These are phyloP conservation scores for Teratosphaeriaceae sp. DNA, from an alignment of 2,329 filamentous ascomycete genomes.

Conservation along the genomic window DNA sequence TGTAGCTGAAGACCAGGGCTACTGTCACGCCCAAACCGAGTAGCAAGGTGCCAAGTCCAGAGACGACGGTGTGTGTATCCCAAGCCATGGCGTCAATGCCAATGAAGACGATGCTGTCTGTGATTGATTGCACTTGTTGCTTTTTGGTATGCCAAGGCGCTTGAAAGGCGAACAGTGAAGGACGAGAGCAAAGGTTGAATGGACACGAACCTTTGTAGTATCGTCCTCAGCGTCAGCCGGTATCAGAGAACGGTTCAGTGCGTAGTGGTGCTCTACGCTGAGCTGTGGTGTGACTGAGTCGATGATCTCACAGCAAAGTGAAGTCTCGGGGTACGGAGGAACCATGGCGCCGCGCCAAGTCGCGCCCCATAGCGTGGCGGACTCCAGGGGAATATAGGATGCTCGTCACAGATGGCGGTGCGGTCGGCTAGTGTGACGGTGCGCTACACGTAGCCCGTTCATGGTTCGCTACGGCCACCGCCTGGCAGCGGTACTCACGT, in stretches of 20 bases:
- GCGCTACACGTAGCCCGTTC: neutral
- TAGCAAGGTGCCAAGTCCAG: neutral
- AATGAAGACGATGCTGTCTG: too few species aligned
- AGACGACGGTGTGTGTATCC: neutral
- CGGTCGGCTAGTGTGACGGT: neutral
- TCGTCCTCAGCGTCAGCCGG: neutral
- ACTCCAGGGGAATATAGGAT: neutral
- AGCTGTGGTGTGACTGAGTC: neutral
- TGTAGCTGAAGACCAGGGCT: slow-evolving; percentile 1
- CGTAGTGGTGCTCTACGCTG: neutral
- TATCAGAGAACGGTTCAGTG: neutral
- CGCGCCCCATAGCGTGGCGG: too few species aligned
- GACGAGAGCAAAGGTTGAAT: neutral
- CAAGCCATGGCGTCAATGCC: neutral
- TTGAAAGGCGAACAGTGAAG: neutral
- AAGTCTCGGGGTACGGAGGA: too few species aligned
- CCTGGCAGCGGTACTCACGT: neutral
- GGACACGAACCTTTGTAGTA: neutral
- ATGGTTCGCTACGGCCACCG: neutral
- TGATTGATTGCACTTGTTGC: too few species aligned
- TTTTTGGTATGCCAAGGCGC: too few species aligned
- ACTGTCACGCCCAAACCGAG: neutral
- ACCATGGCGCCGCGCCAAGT: too few species aligned
- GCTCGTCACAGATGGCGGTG: neutral
- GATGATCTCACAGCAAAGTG: too few species aligned